Evolutionary conservation across 2,329 filamentous ascomycete species (phyloP), one percentile per base, ranked within the genome.

Genomic region (Colletotrichum brevisporum): DNA sequence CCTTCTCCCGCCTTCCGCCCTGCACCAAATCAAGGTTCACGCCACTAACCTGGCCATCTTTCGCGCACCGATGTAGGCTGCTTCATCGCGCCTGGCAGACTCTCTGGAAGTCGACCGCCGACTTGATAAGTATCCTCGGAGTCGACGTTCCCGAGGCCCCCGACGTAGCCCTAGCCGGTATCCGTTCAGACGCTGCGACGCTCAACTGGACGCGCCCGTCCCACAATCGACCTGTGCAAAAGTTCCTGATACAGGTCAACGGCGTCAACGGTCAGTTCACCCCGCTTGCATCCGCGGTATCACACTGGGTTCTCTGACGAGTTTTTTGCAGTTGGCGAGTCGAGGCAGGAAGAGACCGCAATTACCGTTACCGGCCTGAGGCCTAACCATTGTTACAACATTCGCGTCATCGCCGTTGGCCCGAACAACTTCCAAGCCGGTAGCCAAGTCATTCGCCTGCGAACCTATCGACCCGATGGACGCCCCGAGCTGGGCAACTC

Each of bases 111-210:
- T 94, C 95, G 26, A 94, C 97, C 65, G 93, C 95, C 66, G 91
- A 97, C 72, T 89, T 99, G 55, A 95, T 98, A 75, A 91, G 91
- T 74, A 93, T 98, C 57, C 90, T 99, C 55, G 95, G 95, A 69
- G 91, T 98, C 78, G 96, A 99, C 77, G 95, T 99, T 59, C 96
- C 96, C 70, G 91, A 94, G 71, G 88, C 94, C 26, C 96, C 96
- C 60, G 91, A 95, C 77, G 92, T 98, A 48, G 97, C 94, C 60
- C 89, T 99, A 41, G 94, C 95, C 63, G 94, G 93, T 71, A 96
- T 99, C 75, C 93, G 92, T 74, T 88, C 93, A 31, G 93, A 97
- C 78, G 93, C 94, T 65, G 93, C 97, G 39, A 93, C 95, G 36
- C 86, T 99, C 51, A 94, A 95, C 79, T 99, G 96, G 96, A 94